Evolutionary conservation across 768 basidiomycete species (phyloP), one percentile per base, ranked within the genome.

Genomic region (Rubroboletus satanas): DNA sequence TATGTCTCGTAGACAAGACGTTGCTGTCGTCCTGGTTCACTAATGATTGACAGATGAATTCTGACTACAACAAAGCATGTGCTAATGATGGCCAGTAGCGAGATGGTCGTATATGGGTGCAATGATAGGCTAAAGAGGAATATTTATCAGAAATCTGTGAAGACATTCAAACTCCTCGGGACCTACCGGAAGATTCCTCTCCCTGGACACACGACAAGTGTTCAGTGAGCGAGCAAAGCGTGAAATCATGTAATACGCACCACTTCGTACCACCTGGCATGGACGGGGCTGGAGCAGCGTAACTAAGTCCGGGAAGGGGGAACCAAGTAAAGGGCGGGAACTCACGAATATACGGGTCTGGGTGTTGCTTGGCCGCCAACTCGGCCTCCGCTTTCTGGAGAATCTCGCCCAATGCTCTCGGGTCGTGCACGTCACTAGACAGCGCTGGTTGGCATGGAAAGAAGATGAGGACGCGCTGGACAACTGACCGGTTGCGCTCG

Each of bases 211-310:
- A 5, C 17, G 42, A 21, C 7, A 2, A 9, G 21, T 8, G 18
- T 15, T 60, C 17, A 60, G 39, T 31, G 55, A 49, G 31, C 17
- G 15, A 46, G 31, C 28, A 18, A 10, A 18, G n/a, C 5, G 0
- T 15, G 29, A 46, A 44, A 21, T 8, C 7, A 55, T 21, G 18
- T 39, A 31, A 51, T 15, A 81, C 87, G 63, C 65, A 95, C 94
- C 94, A 98, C 75, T 96, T 97, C n/a, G 93, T 93, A 55, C 95
- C 95, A 54, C 89, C 93, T 45, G 93, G 92, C 70, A 85, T 88
- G 38, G 80, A 66, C 45, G 94, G 81, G 55, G 87, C 95, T 98
- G 57, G 38, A 60, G 21, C 1, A 45, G 21, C 41, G 47, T 18
- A 9, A 43, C 36, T 56, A 37, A 58, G 52, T 49, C 39, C 45